Base-by-base conservation (phyloP, 768 basidiomycete genomes). In the Pisolithus albus region DNA sequence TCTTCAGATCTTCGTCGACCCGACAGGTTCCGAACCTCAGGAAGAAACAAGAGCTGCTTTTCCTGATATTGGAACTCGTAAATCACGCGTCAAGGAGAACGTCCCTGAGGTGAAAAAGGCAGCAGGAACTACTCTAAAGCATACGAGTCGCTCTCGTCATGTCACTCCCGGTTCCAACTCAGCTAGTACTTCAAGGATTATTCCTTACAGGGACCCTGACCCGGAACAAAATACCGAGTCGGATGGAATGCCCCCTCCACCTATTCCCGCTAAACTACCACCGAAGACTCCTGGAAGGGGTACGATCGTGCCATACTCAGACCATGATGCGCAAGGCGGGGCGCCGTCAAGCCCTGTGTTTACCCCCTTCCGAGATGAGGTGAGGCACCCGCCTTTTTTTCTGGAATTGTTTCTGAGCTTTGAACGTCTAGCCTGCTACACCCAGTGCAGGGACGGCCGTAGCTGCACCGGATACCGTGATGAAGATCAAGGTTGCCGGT, bases 21-120 rank as follows among this genome's bases (percentile, higher is more conserved):
- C 85, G 11, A 68, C 76, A 5, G 83, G 80, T 37, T 67, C 70
- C 40, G 74, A 75, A 43, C 70, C 76, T 2, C 72, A 75, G 45
- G 68, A 73, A 11, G 73, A 72, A 8, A 70, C 73, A 19, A 67
- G 64, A n/a, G 58, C 67, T 46, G 70, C 79, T 15, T 91, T 83
- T 78, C 76, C 79, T 28, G 88, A 90, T 52, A 64, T 91, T 2
- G 88, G 86, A 18, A 83, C 87, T 53, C 85, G 88, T 59, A 86
- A 85, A 64, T 76, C 82, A 5, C 78, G 88, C 48, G 73, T 88
- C 58, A 91, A 90, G 59, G 88, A 91, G 70, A 91, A 91, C 58
- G 70, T 82, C 1, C 80, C 79, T 7, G 85, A 85, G 64, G 78
- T 80, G 28, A 78, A 79, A 64, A 86, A 84, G 71, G 75, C 84